A percentile compares a stretch with the other conserved stretches of the same genome.
Evolutionary conservation across 208 protist species (phyloP).

Genomic region (Acanthamoeba quina): DNA sequence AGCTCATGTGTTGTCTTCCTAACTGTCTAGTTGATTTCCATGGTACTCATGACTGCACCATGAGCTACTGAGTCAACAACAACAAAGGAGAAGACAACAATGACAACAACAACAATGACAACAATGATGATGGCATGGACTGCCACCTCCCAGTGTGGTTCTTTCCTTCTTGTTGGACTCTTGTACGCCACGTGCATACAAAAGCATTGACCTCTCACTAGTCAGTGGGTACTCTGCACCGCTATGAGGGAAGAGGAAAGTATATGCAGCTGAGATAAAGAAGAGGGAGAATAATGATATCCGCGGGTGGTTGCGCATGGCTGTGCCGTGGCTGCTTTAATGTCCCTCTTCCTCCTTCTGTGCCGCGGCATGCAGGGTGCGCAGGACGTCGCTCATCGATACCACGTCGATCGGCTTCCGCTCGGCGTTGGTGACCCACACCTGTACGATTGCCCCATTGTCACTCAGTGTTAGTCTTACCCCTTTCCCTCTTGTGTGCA

Average conservation of each 20-base stretch:
- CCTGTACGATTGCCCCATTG: not conserved
- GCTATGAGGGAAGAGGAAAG: not conserved
- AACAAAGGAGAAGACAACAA: not conserved
- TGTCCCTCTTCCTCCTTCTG: not conserved
- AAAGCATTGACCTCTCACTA: not conserved
- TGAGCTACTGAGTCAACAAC: not conserved
- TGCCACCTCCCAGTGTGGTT: too few species aligned
- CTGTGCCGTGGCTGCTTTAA: not conserved
- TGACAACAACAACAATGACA: not conserved
- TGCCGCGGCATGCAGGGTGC: not conserved
- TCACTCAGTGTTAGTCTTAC: not conserved
- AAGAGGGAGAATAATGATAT: not conserved
- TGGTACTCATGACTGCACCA: not conserved
- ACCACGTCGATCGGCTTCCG: constrained; percentile 60
- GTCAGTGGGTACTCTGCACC: not conserved
- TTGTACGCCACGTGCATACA: not conserved
- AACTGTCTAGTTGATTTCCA: not conserved
- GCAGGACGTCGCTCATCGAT: constrained; percentile 47
- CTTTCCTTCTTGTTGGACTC: too few species aligned
- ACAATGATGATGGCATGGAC: too few species aligned
- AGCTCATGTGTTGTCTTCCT: not conserved
- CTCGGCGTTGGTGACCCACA: constrained; percentile 23
- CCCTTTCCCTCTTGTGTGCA: not conserved
- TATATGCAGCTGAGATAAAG: not conserved
- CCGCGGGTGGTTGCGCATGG: too few species aligned